These are phyloP conservation scores for Vaccinium macrocarpon DNA, from an alignment of 148 eudicot species.

Conservation along the genomic window DNA sequence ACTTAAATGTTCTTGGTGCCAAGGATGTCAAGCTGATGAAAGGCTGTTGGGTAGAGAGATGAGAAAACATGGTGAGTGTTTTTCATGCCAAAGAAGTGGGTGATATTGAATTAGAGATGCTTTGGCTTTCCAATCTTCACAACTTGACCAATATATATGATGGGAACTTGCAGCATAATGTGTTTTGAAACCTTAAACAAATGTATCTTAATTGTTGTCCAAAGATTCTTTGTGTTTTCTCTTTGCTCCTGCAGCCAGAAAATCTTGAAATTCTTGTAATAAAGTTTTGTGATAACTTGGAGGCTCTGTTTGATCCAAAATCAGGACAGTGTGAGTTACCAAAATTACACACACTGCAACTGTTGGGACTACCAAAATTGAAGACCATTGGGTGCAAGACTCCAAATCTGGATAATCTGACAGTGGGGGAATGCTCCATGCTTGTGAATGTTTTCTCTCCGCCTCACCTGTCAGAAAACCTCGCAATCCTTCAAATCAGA, in stretches of 20 bases:
- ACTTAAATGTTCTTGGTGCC: conserved; percentile 9
- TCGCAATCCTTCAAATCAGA: conserved; percentile 28
- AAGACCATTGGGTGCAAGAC: conserved; percentile 20
- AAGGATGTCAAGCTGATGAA: conserved; percentile 2
- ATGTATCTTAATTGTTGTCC: conserved; percentile 34
- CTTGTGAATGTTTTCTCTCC: conserved; percentile 14
- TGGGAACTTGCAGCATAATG: background rate
- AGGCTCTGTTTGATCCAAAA: conserved; percentile 16
- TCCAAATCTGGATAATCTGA: background rate
- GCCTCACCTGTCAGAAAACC: conserved; percentile 19
- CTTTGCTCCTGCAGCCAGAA: conserved; percentile 12
- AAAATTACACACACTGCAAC: conserved; percentile 15
- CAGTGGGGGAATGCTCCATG: background rate
- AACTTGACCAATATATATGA: conserved; percentile 19
- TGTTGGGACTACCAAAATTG: conserved; percentile 28
- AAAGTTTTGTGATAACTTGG: conserved; percentile 31
- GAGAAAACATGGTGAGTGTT: conserved; percentile 20
- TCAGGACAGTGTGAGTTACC: background rate
- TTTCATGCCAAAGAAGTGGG: conserved; percentile 6
- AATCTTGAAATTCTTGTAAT: conserved; percentile 29
- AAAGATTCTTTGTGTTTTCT: conserved; percentile 14
- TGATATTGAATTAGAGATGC: conserved; percentile 12
- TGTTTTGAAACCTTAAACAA: conserved; percentile 24
- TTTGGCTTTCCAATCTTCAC: conserved; percentile 24
- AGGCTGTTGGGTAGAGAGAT: conserved; percentile 38